These are phyloP conservation scores for Berberis vulgaris DNA, from an alignment of 164 flowering plant genomes.

Conservation along the genomic window DNA sequence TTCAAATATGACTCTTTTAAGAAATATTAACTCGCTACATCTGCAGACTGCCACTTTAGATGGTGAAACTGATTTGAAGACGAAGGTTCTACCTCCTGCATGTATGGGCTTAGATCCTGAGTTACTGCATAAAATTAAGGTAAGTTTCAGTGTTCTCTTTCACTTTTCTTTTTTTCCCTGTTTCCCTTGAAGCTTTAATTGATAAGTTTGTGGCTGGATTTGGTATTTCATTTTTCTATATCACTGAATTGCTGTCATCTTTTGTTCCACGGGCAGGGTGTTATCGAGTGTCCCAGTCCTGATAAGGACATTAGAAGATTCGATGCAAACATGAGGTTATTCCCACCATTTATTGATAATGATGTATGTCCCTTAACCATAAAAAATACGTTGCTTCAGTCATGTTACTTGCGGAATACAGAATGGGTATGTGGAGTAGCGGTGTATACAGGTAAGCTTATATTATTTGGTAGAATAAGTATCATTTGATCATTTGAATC, in stretches of 20 bases:
- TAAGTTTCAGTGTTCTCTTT: constrained; percentile 7
- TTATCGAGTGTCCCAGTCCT: constrained; percentile 88
- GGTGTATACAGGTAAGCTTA: constrained; percentile 80
- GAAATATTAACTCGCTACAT: background rate
- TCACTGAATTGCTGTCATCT: background rate
- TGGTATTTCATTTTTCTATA: background rate
- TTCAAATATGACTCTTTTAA: background rate
- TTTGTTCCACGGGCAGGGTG: constrained; percentile 53
- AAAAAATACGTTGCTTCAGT: constrained; percentile 91
- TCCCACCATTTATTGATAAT: constrained; percentile 97
- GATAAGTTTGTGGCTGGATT: background rate
- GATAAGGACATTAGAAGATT: constrained; percentile 93
- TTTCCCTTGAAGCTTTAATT: background rate
- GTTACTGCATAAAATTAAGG: constrained; percentile 88
- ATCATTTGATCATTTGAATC: background rate
- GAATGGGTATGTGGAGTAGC: constrained; percentile 99
- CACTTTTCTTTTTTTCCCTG: background rate
- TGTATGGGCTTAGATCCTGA: constrained; percentile 84
- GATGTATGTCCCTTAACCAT: constrained; percentile 90
- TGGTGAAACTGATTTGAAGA: constrained; percentile 97
- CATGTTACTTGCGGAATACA: constrained; percentile 92
- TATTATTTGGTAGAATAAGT: background rate
- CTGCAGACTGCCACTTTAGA: constrained; percentile 90
- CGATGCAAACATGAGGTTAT: constrained; percentile 86
- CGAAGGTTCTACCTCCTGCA: constrained; percentile 75